Evolutionary conservation across 352 stramenopile genomes (phyloP).

Genomic region (Pythium dissimile): DNA sequence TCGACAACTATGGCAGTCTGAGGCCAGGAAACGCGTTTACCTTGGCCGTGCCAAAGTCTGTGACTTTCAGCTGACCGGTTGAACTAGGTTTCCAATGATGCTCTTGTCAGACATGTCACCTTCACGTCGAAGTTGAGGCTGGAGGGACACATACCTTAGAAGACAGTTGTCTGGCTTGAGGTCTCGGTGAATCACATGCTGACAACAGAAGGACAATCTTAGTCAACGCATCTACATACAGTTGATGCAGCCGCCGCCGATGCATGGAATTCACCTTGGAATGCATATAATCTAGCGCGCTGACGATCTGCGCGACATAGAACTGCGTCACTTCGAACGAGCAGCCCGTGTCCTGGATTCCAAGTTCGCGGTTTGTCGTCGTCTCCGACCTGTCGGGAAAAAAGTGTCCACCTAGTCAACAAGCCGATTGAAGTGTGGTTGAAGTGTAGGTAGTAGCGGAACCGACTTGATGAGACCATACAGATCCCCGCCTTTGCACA

Average conservation of each 20-base stretch:
- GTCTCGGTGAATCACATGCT: constrained; percentile 95
- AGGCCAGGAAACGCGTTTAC: constrained; percentile 17
- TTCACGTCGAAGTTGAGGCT: background rate
- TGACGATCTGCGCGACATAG: constrained; percentile 91
- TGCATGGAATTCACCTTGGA: constrained; percentile 76
- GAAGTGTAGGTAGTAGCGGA: background rate
- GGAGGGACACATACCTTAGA: constrained; percentile 38
- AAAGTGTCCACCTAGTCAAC: background rate
- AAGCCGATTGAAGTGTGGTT: background rate
- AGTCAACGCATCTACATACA: background rate
- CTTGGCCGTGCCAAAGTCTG: constrained; percentile 88
- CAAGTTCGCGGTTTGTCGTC: constrained; percentile 46
- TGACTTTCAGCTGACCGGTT: constrained; percentile 86
- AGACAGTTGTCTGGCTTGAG: constrained; percentile 93
- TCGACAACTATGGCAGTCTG: background rate
- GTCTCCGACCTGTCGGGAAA: constrained; percentile 21
- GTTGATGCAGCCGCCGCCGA: background rate
- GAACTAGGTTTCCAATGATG: constrained; percentile 23
- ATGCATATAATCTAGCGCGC: constrained; percentile 95
- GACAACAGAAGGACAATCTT: constrained; percentile 1
- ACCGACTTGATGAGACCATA: constrained; percentile 74
- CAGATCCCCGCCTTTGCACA: constrained; percentile 80
- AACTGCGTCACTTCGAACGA: constrained; percentile 83
- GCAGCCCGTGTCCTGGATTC: constrained; percentile 59
- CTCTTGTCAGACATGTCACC: background rate